Conservation (phyloP, 768 basidiomycete species). For the Rhizopogon rudus region DNA sequence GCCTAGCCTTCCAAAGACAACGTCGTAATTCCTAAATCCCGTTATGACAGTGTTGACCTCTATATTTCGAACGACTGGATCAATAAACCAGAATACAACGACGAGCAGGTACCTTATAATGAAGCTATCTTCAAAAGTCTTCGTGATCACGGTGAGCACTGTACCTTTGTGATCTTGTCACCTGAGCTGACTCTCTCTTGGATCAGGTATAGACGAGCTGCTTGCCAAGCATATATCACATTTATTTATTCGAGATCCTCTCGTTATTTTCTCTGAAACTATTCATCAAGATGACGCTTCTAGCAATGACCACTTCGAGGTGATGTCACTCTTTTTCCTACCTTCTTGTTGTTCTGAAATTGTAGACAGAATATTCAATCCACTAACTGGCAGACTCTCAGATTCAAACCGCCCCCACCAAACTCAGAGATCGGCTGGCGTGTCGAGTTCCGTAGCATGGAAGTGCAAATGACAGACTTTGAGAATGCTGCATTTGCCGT, state of each 20-base stretch:
- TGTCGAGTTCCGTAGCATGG: conserved; percentile 98
- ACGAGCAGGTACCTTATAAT: conserved; percentile 78
- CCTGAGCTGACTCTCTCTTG: background rate
- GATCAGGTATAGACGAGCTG: conserved; percentile 74
- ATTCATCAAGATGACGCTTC: conserved; percentile 85
- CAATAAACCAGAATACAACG: conserved; percentile 94
- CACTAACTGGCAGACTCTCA: conserved; percentile 98
- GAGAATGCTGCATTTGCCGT: conserved; percentile 97
- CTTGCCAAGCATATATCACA: conserved; percentile 92
- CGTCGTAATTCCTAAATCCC: conserved; percentile 87
- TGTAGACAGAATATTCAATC: conserved; percentile 87
- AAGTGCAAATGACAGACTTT: conserved; percentile 97
- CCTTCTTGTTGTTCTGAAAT: background rate
- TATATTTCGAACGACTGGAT: conserved; percentile 86
- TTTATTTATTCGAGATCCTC: conserved; percentile 94
- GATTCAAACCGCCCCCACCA: conserved; percentile 97
- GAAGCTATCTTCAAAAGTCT: conserved; percentile 68
- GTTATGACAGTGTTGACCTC: conserved; percentile 93
- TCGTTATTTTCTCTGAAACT: conserved; percentile 92
- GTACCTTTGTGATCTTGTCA: background rate
- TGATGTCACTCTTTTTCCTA: conserved; percentile 22
- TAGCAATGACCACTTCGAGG: conserved; percentile 96
- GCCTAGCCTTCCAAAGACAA: conserved; percentile 73
- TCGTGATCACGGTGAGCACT: conserved; percentile 59
- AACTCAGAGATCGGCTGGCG: conserved; percentile 94